phyloP scores from a whole-genome alignment of 2,329 filamentous ascomycete genomes.

The Colletotrichum tamarilloi region DNA sequence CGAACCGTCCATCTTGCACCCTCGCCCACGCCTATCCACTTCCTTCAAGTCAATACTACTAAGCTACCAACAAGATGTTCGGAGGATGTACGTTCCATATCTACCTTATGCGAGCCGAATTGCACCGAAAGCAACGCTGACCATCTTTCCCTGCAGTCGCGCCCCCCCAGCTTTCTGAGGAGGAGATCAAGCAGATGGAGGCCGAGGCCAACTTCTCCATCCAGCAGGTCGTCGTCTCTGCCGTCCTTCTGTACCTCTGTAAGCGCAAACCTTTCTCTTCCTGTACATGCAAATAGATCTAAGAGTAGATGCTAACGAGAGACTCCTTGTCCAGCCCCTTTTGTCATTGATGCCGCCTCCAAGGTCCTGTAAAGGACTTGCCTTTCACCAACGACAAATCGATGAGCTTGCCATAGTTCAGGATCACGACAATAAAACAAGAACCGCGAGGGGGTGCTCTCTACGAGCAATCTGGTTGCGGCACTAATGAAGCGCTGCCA shows the following conservation, averaged over 20 bases:
- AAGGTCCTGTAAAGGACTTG: conserved; percentile 51
- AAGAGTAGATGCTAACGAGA: neutral
- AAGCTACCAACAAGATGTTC: conserved; percentile 64
- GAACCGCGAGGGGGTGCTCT: neutral
- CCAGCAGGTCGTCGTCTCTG: conserved; percentile 73
- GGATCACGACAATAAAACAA: neutral
- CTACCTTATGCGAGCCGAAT: too few species aligned
- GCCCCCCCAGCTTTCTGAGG: conserved; percentile 74
- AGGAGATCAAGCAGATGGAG: conserved; percentile 78
- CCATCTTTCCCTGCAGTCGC: conserved; percentile 59
- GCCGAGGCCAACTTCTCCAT: conserved; percentile 74
- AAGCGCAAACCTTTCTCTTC: conserved; percentile 47
- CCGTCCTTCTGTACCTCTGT: conserved; percentile 82
- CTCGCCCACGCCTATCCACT: neutral
- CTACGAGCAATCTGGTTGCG: neutral
- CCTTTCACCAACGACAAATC: neutral
- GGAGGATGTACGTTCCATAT: conserved; percentile 65
- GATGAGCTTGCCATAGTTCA: neutral
- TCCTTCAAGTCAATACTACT: neutral
- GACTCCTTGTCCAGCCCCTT: conserved; percentile 59
- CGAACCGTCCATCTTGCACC: neutral
- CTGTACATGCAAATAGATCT: neutral
- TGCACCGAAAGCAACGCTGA: neutral
- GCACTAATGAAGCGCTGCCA: neutral
- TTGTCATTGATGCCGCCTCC: conserved; percentile 65